phyloP scores from a whole-genome alignment of 1,139 yeast species.

The Magnusiomyces sp. region DNA sequence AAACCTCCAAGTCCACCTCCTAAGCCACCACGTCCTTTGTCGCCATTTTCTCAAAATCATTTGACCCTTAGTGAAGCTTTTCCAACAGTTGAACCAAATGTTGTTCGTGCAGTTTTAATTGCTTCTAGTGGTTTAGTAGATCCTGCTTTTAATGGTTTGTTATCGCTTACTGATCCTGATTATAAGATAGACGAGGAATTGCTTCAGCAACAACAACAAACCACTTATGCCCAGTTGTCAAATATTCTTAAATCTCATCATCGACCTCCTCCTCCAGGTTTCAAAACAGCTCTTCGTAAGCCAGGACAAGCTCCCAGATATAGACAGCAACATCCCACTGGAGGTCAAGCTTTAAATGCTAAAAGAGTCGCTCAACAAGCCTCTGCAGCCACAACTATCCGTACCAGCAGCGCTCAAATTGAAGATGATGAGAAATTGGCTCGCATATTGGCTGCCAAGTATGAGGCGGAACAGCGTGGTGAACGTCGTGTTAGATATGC shows the following conservation, averaged over 20 bases:
- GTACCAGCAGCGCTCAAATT: slow-evolving; percentile 37
- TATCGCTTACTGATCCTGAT: slow-evolving; percentile 71
- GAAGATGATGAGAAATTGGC: slow-evolving; percentile 82
- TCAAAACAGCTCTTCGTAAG: slow-evolving; percentile 18
- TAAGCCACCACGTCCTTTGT: slow-evolving; percentile 62
- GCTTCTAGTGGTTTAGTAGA: slow-evolving; percentile 78
- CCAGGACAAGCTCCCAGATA: slow-evolving; percentile 1
- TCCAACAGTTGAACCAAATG: slow-evolving; percentile 62
- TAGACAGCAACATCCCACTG: background rate
- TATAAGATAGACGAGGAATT: slow-evolving; percentile 50
- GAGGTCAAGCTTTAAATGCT: background rate
- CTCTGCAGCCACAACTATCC: slow-evolving; percentile 9
- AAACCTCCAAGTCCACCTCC: slow-evolving; percentile 43
- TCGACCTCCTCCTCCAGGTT: slow-evolving; percentile 27
- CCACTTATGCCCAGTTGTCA: slow-evolving; percentile 1
- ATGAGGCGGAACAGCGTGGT: slow-evolving; percentile 31
- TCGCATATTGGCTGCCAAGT: slow-evolving; percentile 67
- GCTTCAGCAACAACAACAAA: slow-evolving; percentile 7
- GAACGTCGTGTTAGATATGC: slow-evolving; percentile 21
- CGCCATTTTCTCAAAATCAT: slow-evolving; percentile 47
- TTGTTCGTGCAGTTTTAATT: slow-evolving; percentile 68
- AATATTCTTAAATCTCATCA: slow-evolving; percentile 27
- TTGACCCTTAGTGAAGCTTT: slow-evolving; percentile 65
- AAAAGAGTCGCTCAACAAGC: background rate
- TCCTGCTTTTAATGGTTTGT: slow-evolving; percentile 79